Evolutionary conservation across 2,329 filamentous ascomycete genomes (phyloP).

Genomic region (Cryphonectria japonica): DNA sequence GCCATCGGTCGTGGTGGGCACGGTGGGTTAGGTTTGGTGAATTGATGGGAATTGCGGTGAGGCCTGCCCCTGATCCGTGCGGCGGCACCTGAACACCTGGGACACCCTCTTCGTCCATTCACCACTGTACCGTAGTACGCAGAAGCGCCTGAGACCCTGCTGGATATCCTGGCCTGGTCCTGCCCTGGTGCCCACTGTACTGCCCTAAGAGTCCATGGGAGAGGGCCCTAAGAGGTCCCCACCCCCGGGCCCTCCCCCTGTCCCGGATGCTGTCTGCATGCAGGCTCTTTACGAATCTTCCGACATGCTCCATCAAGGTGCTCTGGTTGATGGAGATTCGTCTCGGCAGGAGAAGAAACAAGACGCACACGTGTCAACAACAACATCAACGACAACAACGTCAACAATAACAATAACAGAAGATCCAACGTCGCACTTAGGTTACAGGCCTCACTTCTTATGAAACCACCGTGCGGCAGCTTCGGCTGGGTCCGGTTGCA

Average conservation of each 20-base stretch:
- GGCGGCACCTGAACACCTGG: background rate
- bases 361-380: background rate
- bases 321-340: background rate
- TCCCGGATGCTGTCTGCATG: slow-evolving; percentile 1
- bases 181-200: background rate
- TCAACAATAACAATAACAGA: background rate
- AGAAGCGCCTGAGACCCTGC: background rate
- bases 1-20: background rate
- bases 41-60: slow-evolving; percentile 3
- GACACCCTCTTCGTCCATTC: background rate
- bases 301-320: slow-evolving; percentile 3
- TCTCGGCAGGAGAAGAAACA: background rate
- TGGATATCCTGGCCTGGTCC: slow-evolving; percentile 1
- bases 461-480: background rate
- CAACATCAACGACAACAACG: background rate
- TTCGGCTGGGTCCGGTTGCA: slow-evolving; percentile 1
- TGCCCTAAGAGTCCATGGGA: background rate
- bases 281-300: slow-evolving; percentile 20
- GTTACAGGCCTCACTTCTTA: background rate
- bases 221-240: background rate
- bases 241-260: background rate
- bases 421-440: background rate
- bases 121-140: background rate
- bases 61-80: slow-evolving; percentile 16
- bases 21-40: slow-evolving; percentile 12